Evolutionary conservation across 306 rosid genomes (phyloP).

Genomic region (Echinosophora koreensis): DNA sequence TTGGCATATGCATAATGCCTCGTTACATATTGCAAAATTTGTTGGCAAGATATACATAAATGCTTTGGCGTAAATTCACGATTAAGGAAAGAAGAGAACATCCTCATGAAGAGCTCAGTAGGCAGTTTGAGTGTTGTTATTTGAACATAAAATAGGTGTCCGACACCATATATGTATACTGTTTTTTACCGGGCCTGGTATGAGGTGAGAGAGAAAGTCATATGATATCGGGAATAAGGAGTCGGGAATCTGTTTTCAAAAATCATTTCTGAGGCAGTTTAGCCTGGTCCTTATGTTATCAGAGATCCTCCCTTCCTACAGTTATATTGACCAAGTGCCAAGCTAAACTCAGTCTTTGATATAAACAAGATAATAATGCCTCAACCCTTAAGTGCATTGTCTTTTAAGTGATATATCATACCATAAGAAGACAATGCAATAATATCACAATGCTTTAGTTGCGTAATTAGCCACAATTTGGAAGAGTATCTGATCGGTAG

Average conservation of each 20-base stretch:
- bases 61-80: background rate
- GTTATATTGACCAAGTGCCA: too few species aligned
- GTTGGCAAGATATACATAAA: too few species aligned
- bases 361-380: background rate
- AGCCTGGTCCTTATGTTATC: background rate
- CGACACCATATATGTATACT: too few species aligned
- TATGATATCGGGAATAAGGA: too few species aligned
- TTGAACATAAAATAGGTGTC: too few species aligned
- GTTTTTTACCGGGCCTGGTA: too few species aligned
- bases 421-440: background rate
- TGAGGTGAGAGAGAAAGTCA: too few species aligned
- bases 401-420: background rate
- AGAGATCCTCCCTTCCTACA: background rate
- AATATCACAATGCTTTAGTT: too few species aligned
- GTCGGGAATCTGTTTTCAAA: too few species aligned
- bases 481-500: background rate
- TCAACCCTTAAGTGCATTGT: background rate
- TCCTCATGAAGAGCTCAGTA: background rate
- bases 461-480: background rate
- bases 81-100: background rate
- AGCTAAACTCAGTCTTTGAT: background rate
- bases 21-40: background rate
- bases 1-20: slow-evolving; percentile 5
- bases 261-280: too few species aligned
- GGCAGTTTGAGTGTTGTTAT: too few species aligned